Evolutionary conservation across 2,329 filamentous ascomycete species (phyloP).

Genomic region (Akanthomyces uredinophilus): DNA sequence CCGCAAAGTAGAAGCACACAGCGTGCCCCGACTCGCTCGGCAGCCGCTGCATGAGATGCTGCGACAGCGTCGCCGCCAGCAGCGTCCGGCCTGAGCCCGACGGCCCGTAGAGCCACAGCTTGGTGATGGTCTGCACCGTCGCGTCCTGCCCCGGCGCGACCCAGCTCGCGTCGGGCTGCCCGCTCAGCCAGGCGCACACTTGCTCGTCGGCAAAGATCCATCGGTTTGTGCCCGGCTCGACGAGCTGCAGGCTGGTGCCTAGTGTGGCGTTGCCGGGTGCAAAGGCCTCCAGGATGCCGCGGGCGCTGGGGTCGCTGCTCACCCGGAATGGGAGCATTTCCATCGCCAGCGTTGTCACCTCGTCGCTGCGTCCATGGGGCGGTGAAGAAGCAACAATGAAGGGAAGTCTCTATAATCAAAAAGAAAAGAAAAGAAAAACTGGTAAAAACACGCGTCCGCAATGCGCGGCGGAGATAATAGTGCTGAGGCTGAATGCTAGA

Average conservation of each 20-base stretch:
- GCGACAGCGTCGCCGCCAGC: not conserved
- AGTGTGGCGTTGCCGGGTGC: not conserved
- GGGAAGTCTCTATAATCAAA: too few relatives aligned
- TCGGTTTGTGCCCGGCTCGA: slow-evolving; percentile 2
- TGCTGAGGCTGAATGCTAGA: slow-evolving; percentile 1
- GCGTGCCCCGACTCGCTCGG: not conserved
- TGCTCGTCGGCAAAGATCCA: slow-evolving; percentile 8
- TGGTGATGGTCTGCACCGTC: not conserved
- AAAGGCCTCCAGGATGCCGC: not conserved
- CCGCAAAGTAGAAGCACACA: slow-evolving; percentile 3
- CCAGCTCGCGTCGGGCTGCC: slow-evolving; percentile 1
- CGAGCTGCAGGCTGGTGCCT: not conserved
- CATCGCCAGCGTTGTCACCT: not conserved
- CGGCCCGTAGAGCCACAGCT: slow-evolving; percentile 10
- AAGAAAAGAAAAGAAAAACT: too few relatives aligned
- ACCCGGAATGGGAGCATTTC: slow-evolving; percentile 3
- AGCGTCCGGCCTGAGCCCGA: slow-evolving; percentile 3
- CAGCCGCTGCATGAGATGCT: not conserved
- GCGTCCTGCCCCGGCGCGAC: slow-evolving; percentile 7
- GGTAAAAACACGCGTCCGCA: too few relatives aligned
- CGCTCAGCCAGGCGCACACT: slow-evolving; percentile 5
- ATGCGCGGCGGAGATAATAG: not conserved
- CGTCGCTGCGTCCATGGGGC: not conserved
- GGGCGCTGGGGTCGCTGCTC: not conserved
- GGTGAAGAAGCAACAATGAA: not conserved